These are phyloP conservation scores for Rubroboletus satanas DNA, from an alignment of 768 basidiomycete species.

Conservation along the genomic window DNA sequence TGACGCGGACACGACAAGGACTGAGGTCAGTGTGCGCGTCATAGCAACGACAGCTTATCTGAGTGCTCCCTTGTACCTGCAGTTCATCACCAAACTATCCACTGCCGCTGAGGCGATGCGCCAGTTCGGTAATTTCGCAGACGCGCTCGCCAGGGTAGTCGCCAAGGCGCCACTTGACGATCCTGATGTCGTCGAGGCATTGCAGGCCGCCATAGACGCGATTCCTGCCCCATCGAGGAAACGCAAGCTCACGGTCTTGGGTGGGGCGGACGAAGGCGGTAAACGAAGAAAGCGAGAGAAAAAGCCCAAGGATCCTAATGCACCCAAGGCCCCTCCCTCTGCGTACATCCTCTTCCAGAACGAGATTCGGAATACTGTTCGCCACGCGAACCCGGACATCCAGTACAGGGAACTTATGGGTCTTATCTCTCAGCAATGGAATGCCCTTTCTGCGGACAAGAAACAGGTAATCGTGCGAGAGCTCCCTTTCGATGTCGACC, in stretches of 20 bases:
- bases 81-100: slow-evolving; percentile 56
- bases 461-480: slow-evolving; percentile 60
- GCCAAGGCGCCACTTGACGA: slow-evolving; percentile 35
- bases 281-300: slow-evolving; percentile 41
- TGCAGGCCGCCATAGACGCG: slow-evolving; percentile 31
- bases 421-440: slow-evolving; percentile 75
- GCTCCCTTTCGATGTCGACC: neutral
- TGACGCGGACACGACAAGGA: slow-evolving; percentile 26
- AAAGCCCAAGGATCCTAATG: slow-evolving; percentile 82
- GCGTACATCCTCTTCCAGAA: slow-evolving; percentile 96
- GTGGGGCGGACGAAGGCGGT: slow-evolving; percentile 37
- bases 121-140: slow-evolving; percentile 56
- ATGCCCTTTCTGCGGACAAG: slow-evolving; percentile 56
- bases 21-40: slow-evolving; percentile 28
- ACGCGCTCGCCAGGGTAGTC: slow-evolving; percentile 53
- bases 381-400: slow-evolving; percentile 58
- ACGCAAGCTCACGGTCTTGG: slow-evolving; percentile 40
- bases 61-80: slow-evolving; percentile 19
- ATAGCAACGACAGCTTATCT: slow-evolving; percentile 11
- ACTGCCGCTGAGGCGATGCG: slow-evolving; percentile 62
- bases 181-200: slow-evolving; percentile 26
- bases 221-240: slow-evolving; percentile 41
- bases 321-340: slow-evolving; percentile 89
- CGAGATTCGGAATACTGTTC: slow-evolving; percentile 72
- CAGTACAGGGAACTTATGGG: slow-evolving; percentile 68